Evolutionary conservation across 768 basidiomycete genomes (phyloP), one percentile per base, ranked within the genome.

Genomic region (Boletus subparvulus): DNA sequence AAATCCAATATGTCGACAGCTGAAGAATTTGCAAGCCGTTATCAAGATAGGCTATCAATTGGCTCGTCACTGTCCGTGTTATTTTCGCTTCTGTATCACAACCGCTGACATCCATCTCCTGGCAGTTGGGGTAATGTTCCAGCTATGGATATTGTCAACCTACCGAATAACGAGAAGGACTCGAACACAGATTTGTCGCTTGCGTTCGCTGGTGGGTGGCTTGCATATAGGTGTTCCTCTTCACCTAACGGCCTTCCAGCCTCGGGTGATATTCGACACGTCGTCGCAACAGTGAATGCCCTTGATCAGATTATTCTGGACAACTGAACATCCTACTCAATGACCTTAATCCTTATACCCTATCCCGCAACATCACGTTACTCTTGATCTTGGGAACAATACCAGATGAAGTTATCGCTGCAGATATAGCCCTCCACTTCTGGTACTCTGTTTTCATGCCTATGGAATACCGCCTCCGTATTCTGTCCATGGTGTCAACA

Each of bases 381-480:
- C 73, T 82, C 21, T 60, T 75, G 21, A 73, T 80, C 42, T 68
- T 82, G n/a, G 73, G 74, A 3, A 69, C 60, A 19, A 59, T 74
- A 40, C 47, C 67, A 2, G 71, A 79, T 50, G 54, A 65, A 52
- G 48, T 12, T 7, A 21, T 72, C 19, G 76, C 76, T 1, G 79
- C 73, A 9, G 81, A 81, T 39, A 61, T 73, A 4, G 79, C 78
- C 6, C 69, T 80, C 21, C 80, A 82, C 55, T 75, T 78, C 50
- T 80, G 78, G 77, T 80, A 79, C 51, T 82, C 80, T 2, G 69
- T 69, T 8, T 76, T 75, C 54, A 47, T 80, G 41, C 78, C 78
- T 8, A 52, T 50, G 39, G 66, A 69, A 42, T 74, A 79, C 56
- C 61, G 61, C 12, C 8, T 68, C 4, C 55, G 56, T 19, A 52